Evolutionary conservation across 352 stramenopile genomes (phyloP).

Genomic region (Pythium aristosporum): DNA sequence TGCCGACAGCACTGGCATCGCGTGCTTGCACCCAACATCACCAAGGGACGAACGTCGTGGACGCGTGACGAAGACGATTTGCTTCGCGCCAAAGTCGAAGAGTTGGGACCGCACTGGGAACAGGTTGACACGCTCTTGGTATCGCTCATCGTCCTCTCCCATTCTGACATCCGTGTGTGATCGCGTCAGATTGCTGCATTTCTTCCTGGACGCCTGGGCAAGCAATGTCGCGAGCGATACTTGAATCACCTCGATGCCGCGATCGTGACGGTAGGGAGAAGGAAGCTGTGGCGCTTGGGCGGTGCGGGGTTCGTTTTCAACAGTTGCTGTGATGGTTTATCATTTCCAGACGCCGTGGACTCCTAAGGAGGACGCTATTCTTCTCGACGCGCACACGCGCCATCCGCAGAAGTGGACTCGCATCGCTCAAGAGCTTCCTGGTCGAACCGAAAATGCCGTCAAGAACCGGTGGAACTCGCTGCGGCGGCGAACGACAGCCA

Average conservation of each 20-base stretch:
- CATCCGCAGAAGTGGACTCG: constrained; percentile 44
- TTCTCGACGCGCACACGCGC: constrained; percentile 26
- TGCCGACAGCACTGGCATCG: constrained; percentile 78
- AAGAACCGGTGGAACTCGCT: constrained; percentile 69
- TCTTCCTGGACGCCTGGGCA: constrained; percentile 59
- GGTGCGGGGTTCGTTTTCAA: background rate
- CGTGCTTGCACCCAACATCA: constrained; percentile 45
- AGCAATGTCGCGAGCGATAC: constrained; percentile 75
- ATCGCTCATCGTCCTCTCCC: background rate
- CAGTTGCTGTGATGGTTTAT: background rate
- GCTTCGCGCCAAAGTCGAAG: constrained; percentile 39
- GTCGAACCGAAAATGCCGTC: constrained; percentile 55
- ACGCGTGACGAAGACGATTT: constrained; percentile 43
- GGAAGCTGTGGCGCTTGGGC: too few species aligned
- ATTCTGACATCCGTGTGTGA: background rate
- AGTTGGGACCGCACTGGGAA: constrained; percentile 57
- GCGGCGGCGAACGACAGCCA: background rate
- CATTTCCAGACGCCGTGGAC: constrained; percentile 48
- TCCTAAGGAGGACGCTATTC: constrained; percentile 37
- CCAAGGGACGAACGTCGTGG: constrained; percentile 68
- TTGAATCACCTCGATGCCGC: constrained; percentile 56
- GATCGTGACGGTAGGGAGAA: constrained; percentile 36
- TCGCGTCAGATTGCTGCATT: constrained; percentile 43
- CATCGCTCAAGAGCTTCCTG: constrained; percentile 46
- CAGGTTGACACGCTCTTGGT: constrained; percentile 33